These are phyloP conservation scores for Puccinia hordei DNA, from an alignment of 1,284 basidiomycete genomes.

Conservation along the genomic window DNA sequence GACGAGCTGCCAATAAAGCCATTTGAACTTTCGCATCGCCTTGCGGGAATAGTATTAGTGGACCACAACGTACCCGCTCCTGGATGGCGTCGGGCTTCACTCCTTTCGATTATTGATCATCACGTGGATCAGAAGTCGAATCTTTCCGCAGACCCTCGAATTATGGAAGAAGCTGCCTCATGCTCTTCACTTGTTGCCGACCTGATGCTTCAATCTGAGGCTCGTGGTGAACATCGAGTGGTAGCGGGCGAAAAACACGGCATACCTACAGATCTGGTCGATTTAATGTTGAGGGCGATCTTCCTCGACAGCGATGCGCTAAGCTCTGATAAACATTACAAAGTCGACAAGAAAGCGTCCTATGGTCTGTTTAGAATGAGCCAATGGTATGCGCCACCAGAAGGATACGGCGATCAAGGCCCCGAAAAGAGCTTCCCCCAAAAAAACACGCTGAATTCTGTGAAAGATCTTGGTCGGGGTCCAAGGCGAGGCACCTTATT, in stretches of 20 bases:
- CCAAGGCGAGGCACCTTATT: not conserved
- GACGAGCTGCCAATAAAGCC: slow-evolving; percentile 60
- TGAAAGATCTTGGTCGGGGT: too few species aligned
- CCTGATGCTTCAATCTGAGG: slow-evolving; percentile 55
- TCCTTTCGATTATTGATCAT: slow-evolving; percentile 59
- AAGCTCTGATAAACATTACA: slow-evolving; percentile 36
- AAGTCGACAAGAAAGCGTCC: slow-evolving; percentile 51
- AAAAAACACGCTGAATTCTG: not conserved
- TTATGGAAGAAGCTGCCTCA: slow-evolving; percentile 56
- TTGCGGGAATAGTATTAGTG: slow-evolving; percentile 59
- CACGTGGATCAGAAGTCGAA: slow-evolving; percentile 58
- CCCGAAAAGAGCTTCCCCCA: not conserved
- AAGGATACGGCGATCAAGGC: not conserved
- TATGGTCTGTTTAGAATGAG: slow-evolving; percentile 51
- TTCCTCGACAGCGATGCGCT: slow-evolving; percentile 54
- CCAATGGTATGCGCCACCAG: slow-evolving; percentile 38
- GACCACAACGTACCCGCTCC: slow-evolving; percentile 59
- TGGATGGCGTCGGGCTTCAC: slow-evolving; percentile 55
- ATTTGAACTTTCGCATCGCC: slow-evolving; percentile 55
- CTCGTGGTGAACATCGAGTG: slow-evolving; percentile 50
- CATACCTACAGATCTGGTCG: slow-evolving; percentile 53
- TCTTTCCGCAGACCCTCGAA: slow-evolving; percentile 55
- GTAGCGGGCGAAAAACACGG: slow-evolving; percentile 4
- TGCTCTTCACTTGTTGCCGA: slow-evolving; percentile 58
- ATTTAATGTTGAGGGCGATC: slow-evolving; percentile 54